Base-by-base conservation (phyloP, 164 flowering plant species). In the Aristolochia contorta region DNA sequence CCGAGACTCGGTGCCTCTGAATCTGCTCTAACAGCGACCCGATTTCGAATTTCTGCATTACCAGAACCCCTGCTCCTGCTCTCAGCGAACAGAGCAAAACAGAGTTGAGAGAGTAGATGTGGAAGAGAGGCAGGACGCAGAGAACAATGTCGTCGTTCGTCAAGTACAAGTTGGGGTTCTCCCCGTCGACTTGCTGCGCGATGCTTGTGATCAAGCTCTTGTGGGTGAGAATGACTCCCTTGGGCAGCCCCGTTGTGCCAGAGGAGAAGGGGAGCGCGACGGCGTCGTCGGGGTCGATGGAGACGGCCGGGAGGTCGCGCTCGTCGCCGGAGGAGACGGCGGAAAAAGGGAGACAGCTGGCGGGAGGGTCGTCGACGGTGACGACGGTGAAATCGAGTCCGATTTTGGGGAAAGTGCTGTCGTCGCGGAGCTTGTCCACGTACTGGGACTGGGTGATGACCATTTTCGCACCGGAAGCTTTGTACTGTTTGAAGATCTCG, bases 131-230 rank as follows among this genome's bases (percentile, higher is more conserved):
- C 24, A 89, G 76, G n/a, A 87, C 86, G 65, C 97, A 89, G 7
- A 89, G 69, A 1, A 89, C 78, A 5, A 85, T 75, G 60, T 89
- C 96, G 9, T 78, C 81, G 9, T 56, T 0, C 13, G 45, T 77
- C 62, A 86, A 46, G 51, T 80, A 58, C 23, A 89, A 50, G 59
- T 87, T 87, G 2, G 94, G 94, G 37, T 87, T 87, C 59, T 85
- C 94, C 7, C 97, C 97, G 59, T 89, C 94, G 0, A 87, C 90
- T 56, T 83, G 88, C 59, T 89, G 97, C 4, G 91, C 97, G 14
- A 85, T 75, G 60, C 85, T 84, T 1, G 97, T 79, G 25, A 85
- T 66, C 65, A 87, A 65, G 70, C 83, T 78, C 70, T 71, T 76
- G 69, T 89, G 97, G 0, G 91, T 89, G 65, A 89, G 62, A 2